These are phyloP conservation scores for Erodium texanum DNA, from an alignment of 441 rosid genomes.

Conservation along the genomic window DNA sequence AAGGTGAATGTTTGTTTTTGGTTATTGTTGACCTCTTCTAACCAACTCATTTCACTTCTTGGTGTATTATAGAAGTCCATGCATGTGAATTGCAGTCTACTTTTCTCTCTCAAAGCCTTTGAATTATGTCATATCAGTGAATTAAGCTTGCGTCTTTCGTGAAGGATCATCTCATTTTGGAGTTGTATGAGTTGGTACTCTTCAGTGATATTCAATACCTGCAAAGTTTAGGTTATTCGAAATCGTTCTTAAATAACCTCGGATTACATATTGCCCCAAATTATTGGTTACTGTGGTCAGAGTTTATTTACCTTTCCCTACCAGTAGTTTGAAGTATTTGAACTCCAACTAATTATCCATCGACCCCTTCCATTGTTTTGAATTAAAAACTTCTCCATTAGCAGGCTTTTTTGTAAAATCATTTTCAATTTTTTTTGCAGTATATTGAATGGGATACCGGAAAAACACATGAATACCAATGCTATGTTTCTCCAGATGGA, in stretches of 20 bases:
- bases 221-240: too few relatives aligned
- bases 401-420: background rate
- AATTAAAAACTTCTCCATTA: background rate
- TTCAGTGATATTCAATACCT: background rate
- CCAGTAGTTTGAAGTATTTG: background rate
- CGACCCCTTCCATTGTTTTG: background rate
- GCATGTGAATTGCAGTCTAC: background rate
- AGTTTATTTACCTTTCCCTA: background rate
- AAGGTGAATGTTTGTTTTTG: conserved; percentile 24
- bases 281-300: background rate
- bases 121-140: background rate
- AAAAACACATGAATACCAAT: conserved; percentile 40
- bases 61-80: background rate
- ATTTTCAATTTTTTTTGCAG: conserved; percentile 25
- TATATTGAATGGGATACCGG: conserved; percentile 42
- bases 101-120: background rate
- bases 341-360: background rate
- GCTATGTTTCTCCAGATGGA: conserved; percentile 39
- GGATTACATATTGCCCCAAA: too few relatives aligned
- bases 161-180: background rate
- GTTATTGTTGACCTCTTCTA: background rate
- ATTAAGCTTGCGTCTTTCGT: background rate
- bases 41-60: background rate
- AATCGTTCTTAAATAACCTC: too few relatives aligned
- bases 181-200: background rate